Conservation (phyloP, 176 grass and related monocot genomes). For the Hordeum vulgare region DNA sequence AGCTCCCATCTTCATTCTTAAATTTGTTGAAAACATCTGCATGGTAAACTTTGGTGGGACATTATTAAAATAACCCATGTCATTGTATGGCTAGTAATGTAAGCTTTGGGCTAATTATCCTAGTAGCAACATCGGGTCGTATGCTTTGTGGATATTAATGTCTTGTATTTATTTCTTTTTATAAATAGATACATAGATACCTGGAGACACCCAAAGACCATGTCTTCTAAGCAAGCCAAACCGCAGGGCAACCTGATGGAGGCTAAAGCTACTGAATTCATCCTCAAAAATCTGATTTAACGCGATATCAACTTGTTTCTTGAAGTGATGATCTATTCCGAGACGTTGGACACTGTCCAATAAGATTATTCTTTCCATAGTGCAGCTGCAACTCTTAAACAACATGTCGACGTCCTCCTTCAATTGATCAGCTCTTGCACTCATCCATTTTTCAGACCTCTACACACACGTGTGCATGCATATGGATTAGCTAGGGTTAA, state of each 20-base stretch:
- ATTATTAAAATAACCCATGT: background rate
- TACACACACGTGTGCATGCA: background rate
- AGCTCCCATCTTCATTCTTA: background rate
- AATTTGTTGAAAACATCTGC: background rate
- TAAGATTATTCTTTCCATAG: background rate
- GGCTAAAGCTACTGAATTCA: background rate
- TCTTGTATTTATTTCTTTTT: background rate
- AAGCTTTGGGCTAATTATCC: too few species aligned
- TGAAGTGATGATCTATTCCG: background rate
- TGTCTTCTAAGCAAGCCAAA: constrained; percentile 23
- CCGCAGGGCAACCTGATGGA: constrained; percentile 10
- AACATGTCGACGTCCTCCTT: background rate
- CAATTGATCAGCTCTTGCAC: background rate
- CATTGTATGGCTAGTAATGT: background rate
- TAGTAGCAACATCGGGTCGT: too few species aligned
- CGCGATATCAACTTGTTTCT: background rate
- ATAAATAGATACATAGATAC: background rate
- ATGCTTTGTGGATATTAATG: too few species aligned
- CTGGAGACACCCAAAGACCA: background rate
- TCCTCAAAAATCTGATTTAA: background rate
- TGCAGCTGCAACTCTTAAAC: background rate
- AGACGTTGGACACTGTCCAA: background rate
- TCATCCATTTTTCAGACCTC: background rate
- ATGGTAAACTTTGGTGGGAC: background rate
- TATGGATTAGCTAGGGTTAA: too few species aligned